Percentiles rank a stretch among this genome's conserved stretches.
phyloP scores from a whole-genome alignment of 805 yeast species.

The Lachancea cidri region DNA sequence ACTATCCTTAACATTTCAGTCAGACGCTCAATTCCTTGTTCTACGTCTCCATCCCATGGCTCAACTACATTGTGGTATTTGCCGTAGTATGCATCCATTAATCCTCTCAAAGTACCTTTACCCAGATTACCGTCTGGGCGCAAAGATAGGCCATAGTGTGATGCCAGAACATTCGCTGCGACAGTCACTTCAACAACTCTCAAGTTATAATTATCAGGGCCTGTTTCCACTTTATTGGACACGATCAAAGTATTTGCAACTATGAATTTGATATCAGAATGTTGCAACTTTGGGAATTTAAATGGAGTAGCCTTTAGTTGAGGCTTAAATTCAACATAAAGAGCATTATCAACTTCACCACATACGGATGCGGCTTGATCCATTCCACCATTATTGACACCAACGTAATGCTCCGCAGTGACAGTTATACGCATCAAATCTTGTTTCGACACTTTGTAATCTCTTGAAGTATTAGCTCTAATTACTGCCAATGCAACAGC shows the following conservation, averaged over 20 bases:
- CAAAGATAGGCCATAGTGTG: slow-evolving; percentile 39
- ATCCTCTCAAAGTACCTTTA: slow-evolving; percentile 61
- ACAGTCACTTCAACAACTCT: slow-evolving; percentile 68
- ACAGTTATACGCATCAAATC: slow-evolving; percentile 57
- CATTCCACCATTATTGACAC: slow-evolving; percentile 77
- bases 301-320: slow-evolving; percentile 49
- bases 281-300: slow-evolving; percentile 44
- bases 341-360: slow-evolving; percentile 53
- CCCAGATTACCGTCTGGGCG: slow-evolving; percentile 46
- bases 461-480: slow-evolving; percentile 43
- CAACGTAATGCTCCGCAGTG: slow-evolving; percentile 64
- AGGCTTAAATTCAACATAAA: slow-evolving; percentile 59
- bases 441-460: slow-evolving; percentile 38
- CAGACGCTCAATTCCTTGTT: slow-evolving; percentile 39
- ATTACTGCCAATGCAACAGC: slow-evolving; percentile 56
- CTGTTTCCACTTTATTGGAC: slow-evolving; percentile 67
- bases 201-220: slow-evolving; percentile 62
- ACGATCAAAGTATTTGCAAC: slow-evolving; percentile 59
- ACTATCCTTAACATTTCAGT: slow-evolving; percentile 39
- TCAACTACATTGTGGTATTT: slow-evolving; percentile 22
- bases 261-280: slow-evolving; percentile 45
- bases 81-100: slow-evolving; percentile 46
- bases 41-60: slow-evolving; percentile 46
- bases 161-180: slow-evolving; percentile 58
- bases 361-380: slow-evolving; percentile 70